Conservation (phyloP, 192 early-diverging fungal species). For the Podila clonocystis region DNA sequence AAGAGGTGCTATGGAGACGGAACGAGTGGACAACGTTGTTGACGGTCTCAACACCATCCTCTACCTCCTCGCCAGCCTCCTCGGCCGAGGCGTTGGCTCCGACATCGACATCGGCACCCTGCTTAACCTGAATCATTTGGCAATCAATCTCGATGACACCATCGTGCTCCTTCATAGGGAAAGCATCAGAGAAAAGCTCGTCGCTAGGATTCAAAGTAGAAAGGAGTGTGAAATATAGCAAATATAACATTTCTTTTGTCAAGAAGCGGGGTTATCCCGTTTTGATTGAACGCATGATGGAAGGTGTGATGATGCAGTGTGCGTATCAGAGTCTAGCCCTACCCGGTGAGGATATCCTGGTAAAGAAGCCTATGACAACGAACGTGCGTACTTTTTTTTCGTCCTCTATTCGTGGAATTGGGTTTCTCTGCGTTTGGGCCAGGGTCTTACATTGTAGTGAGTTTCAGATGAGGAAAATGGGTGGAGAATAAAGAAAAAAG, state of each 20-base stretch:
- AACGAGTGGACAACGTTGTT: slow-evolving; percentile 85
- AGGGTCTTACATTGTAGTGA: neutral
- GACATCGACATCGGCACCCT: slow-evolving; percentile 77
- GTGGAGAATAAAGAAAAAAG: neutral
- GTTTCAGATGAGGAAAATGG: neutral
- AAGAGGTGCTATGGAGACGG: slow-evolving; percentile 72
- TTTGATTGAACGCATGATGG: neutral
- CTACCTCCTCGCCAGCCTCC: slow-evolving; percentile 68
- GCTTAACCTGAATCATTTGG: slow-evolving; percentile 56
- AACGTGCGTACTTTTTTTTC: too few species aligned
- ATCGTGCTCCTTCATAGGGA: slow-evolving; percentile 64
- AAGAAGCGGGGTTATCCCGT: too few species aligned
- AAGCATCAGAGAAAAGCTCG: slow-evolving; percentile 89
- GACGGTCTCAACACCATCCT: slow-evolving; percentile 65
- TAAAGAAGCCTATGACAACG: neutral
- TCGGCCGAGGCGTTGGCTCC: slow-evolving; percentile 92
- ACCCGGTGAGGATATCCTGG: slow-evolving; percentile 9
- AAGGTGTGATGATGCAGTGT: neutral
- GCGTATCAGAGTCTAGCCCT: neutral
- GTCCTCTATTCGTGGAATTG: too few species aligned
- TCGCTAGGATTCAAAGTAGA: slow-evolving; percentile 56
- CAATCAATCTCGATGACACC: slow-evolving; percentile 81
- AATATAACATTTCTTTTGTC: too few species aligned
- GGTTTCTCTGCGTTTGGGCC: too few species aligned
- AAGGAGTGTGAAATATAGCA: neutral